Evolutionary conservation across 2,329 filamentous ascomycete species (phyloP), one percentile per base, ranked within the genome.

Genomic region (Botrytis porri): DNA sequence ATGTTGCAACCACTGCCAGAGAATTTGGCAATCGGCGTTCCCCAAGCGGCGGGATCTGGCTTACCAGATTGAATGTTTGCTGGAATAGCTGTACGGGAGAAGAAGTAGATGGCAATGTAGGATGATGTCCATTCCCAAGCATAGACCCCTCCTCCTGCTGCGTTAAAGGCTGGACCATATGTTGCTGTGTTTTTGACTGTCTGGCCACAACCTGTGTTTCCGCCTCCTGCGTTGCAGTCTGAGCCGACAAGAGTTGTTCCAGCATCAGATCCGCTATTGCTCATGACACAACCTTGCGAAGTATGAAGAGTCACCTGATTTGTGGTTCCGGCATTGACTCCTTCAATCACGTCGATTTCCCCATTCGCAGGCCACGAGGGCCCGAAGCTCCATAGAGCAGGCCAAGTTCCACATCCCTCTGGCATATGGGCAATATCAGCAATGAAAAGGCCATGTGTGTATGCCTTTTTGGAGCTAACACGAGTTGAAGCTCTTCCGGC

Each of bases 331-430:
- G 84, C 83, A 83, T 94, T 93, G 74, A 94, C 90, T 59, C 92
- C 92, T 83, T 95, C 92, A 77, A 95, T 88, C 78, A 95, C 92
- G 81, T 95, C 93, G 78, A 95, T 92, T 82, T 95, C 93, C 63
- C 92, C 92, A 14, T 85, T 84, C 54, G 80, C 80, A 1, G 93
- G 93, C 93, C 93, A 95, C 79, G 71, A 69, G n/a, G 86, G 84
- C n/a, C 92, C 92, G 48, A 93, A 80, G 6, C 76, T 78, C 79
- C 83, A 86, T 79, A 88, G 88, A 16, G 88, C 88, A 39, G 88
- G 88, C 88, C 88, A 90, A 18, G 85, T 84, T 8, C 88, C 88
- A 75, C 88, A 90, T 12, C 84, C 83, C 18, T 83, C 84, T 8
- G 88, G 88, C 87, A 90, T 90, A 76, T 90, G 88, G 7, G 80